These are phyloP conservation scores for Backusella luteola DNA, from an alignment of 192 early-diverging fungal species.

Conservation along the genomic window DNA sequence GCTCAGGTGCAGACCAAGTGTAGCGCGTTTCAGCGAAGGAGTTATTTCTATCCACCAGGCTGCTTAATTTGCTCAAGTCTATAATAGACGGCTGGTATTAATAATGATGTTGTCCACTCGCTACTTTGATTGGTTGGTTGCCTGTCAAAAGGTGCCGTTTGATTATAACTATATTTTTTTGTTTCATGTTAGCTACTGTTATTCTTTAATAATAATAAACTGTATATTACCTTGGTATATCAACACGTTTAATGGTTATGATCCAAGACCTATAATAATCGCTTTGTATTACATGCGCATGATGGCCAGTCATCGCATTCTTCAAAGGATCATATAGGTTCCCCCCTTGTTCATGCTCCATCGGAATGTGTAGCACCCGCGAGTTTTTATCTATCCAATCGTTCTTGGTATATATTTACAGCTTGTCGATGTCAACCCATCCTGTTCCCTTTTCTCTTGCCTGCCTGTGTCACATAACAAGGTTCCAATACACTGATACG, in stretches of 20 bases:
- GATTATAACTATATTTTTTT: conserved; percentile 43
- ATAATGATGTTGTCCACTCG: background rate
- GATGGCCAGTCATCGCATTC: no score
- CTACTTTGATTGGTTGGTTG: conserved; percentile 48
- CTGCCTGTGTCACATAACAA: no score
- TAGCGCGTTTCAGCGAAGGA: background rate
- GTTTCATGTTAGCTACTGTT: background rate
- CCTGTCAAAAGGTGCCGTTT: conserved; percentile 42
- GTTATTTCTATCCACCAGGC: background rate
- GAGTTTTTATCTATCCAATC: no score
- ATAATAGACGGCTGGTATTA: background rate
- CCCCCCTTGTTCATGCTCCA: no score
- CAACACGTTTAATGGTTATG: no score
- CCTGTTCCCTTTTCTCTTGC: no score
- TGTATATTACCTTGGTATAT: no score
- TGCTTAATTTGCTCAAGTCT: conserved; percentile 27
- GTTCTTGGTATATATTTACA: no score
- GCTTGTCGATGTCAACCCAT: no score
- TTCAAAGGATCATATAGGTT: no score
- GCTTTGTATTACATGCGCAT: no score
- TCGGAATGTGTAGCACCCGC: no score
- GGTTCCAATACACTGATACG: conserved; percentile 18
- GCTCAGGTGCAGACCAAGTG: conserved; percentile 57
- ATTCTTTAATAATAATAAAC: background rate
- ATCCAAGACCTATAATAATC: conserved; percentile 56